Conservation (phyloP, 495 filamentous ascomycete genomes). For the Talaromyces adpressus region DNA sequence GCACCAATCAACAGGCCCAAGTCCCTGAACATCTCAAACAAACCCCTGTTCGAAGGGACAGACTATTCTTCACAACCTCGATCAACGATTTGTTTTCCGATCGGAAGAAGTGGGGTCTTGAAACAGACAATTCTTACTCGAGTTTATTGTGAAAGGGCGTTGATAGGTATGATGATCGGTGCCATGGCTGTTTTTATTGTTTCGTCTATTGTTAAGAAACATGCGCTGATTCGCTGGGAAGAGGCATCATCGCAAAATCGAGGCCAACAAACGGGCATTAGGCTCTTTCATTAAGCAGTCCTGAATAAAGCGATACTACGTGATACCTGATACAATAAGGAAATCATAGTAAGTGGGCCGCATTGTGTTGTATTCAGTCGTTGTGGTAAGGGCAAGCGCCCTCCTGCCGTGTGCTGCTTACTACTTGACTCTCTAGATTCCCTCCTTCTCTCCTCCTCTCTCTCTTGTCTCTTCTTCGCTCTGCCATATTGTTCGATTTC, state of each 20-base stretch:
- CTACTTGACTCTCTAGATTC: slow-evolving; percentile 1
- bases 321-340: not conserved
- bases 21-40: slow-evolving; percentile 6
- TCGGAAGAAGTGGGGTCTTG: not conserved
- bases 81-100: not conserved
- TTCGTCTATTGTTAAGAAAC: not conserved
- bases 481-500: not conserved
- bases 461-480: not conserved
- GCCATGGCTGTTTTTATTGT: not conserved
- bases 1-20: not conserved
- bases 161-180: not conserved
- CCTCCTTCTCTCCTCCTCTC: not conserved
- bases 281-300: not conserved
- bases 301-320: not conserved
- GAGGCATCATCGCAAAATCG: not conserved
- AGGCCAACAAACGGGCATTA: not conserved
- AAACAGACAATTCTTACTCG: not conserved
- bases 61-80: not conserved
- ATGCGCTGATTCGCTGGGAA: not conserved
- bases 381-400: not conserved
- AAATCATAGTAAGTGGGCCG: not conserved
- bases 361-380: not conserved
- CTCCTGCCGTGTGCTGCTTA: slow-evolving; percentile 1
- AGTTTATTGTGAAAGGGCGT: not conserved
- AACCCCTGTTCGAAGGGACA: not conserved